Percentiles rank a stretch among this genome's conserved stretches.
These are phyloP conservation scores for Amphibolis antarctica DNA, from an alignment of 106 monocot species.

Conservation along the genomic window DNA sequence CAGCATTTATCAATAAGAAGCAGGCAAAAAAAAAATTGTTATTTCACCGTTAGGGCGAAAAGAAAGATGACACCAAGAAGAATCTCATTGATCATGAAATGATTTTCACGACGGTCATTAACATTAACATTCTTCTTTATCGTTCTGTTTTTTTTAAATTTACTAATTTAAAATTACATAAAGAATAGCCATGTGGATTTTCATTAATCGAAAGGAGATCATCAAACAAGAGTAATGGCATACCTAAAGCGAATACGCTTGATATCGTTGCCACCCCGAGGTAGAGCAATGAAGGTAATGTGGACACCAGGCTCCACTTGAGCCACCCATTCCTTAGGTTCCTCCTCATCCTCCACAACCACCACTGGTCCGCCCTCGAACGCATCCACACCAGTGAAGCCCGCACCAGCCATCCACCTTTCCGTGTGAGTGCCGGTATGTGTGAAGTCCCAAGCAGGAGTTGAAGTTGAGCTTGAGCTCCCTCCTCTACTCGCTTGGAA, in stretches of 20 bases:
- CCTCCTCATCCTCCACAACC: slow-evolving; percentile 27
- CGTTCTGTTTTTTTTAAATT: too few species aligned
- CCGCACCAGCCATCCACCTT: slow-evolving; percentile 15
- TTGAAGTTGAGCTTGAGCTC: slow-evolving; percentile 48
- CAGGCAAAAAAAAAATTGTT: not conserved
- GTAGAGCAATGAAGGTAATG: slow-evolving; percentile 76
- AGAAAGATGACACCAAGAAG: too few species aligned
- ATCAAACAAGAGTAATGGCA: not conserved
- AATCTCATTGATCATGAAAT: not conserved
- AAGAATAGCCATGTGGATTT: too few species aligned
- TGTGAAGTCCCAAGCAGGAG: slow-evolving; percentile 68
- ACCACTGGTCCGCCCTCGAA: slow-evolving; percentile 11
- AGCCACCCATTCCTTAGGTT: slow-evolving; percentile 84
- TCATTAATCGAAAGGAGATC: too few species aligned
- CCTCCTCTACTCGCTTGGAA: slow-evolving; percentile 21
- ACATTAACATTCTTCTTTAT: too few species aligned
- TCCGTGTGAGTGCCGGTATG: slow-evolving; percentile 5
- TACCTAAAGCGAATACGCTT: slow-evolving; percentile 96
- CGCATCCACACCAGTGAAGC: slow-evolving; percentile 2
- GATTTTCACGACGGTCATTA: too few species aligned
- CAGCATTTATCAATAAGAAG: not conserved
- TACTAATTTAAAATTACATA: too few species aligned
- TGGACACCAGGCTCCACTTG: slow-evolving; percentile 96
- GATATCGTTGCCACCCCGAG: slow-evolving; percentile 76
- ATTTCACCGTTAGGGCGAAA: not conserved